Percentiles rank a stretch among this genome's conserved stretches.
Evolutionary conservation across 106 monocot genomes (phyloP).

Genomic region (Dendrobium officinale): DNA sequence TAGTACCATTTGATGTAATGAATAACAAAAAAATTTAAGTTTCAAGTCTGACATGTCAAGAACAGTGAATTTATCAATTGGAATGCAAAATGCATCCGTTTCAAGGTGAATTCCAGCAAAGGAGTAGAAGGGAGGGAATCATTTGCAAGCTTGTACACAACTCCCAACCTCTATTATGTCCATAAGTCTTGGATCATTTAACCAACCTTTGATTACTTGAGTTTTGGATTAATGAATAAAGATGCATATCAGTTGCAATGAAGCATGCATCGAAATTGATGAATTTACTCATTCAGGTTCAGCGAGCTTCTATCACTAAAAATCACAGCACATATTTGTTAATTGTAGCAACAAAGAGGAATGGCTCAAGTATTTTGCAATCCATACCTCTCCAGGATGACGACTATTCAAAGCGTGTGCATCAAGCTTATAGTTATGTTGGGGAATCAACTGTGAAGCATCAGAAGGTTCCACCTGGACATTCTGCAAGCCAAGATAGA

Average conservation of each 20-base stretch:
- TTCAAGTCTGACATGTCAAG: no score
- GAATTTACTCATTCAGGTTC: background rate
- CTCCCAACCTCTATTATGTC: no score
- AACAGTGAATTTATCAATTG: background rate
- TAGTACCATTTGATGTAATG: no score
- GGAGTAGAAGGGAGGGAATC: background rate
- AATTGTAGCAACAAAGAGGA: background rate
- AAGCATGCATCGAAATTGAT: background rate
- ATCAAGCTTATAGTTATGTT: slow-evolving; percentile 98
- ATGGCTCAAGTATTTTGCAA: background rate
- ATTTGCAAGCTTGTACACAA: background rate
- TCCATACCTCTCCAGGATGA: slow-evolving; percentile 89
- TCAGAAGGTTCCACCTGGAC: slow-evolving; percentile 54
- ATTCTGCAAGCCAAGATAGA: slow-evolving; percentile 41
- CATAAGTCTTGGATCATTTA: background rate
- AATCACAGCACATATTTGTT: background rate
- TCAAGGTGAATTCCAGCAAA: background rate
- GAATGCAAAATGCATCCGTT: background rate
- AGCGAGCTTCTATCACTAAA: no score
- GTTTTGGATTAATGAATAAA: background rate
- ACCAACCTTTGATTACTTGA: background rate
- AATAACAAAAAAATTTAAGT: no score
- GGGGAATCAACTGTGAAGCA: slow-evolving; percentile 73
- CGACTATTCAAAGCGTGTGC: slow-evolving; percentile 79
- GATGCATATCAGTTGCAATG: background rate